Conservation (phyloP, 129 eudicot species). For the Centaurea solstitialis region DNA sequence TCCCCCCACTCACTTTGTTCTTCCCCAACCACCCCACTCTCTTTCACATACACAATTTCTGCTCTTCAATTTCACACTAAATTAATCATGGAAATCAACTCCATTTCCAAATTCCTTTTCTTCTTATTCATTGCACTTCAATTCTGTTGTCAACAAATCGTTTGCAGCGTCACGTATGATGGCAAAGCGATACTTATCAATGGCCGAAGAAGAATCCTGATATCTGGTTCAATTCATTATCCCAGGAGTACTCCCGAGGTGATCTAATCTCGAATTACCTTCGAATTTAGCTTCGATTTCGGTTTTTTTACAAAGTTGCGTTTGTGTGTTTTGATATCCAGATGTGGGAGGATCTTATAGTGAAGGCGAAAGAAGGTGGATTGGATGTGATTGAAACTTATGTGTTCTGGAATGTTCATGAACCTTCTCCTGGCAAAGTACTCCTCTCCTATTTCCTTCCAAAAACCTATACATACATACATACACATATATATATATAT, state of each 20-base stretch:
- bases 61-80: slow-evolving; percentile 3
- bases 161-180: slow-evolving; percentile 75
- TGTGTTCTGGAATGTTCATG: slow-evolving; percentile 97
- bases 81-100: slow-evolving; percentile 42
- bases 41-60: slow-evolving; percentile 10
- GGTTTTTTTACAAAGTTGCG: background rate
- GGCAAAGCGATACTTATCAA: slow-evolving; percentile 72
- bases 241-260: slow-evolving; percentile 99
- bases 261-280: background rate
- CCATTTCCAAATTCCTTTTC: slow-evolving; percentile 38
- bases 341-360: slow-evolving; percentile 99
- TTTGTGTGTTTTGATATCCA: slow-evolving; percentile 22
- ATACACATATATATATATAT: too few relatives aligned
- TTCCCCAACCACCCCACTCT: slow-evolving; percentile 37
- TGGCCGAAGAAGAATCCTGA: slow-evolving; percentile 82
- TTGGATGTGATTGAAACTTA: slow-evolving; percentile 91
- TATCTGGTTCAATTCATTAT: slow-evolving; percentile 96
- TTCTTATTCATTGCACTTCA: slow-evolving; percentile 30
- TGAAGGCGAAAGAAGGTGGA: slow-evolving; percentile 96
- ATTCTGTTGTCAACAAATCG: slow-evolving; percentile 40
- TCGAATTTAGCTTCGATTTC: background rate
- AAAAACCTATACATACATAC: background rate
- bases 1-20: slow-evolving; percentile 29
- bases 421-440: slow-evolving; percentile 93
- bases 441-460: slow-evolving; percentile 18